Base-by-base conservation (phyloP, 441 rosid genomes). In the Gossypium davidsonii region DNA sequence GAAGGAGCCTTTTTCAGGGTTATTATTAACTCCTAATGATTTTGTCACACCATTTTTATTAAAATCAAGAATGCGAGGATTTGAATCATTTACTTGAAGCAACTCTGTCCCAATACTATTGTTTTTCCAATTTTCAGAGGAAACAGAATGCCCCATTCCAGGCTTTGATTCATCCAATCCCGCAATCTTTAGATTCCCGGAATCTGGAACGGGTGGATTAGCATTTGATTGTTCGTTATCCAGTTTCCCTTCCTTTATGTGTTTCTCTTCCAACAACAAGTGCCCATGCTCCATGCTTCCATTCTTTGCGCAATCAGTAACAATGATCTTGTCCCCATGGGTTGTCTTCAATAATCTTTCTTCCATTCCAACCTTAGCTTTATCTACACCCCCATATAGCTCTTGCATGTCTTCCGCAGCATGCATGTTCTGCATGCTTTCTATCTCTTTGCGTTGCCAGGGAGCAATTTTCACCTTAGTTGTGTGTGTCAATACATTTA, bases 401-500 rank as follows among this genome's bases (percentile, higher is more conserved):
- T 65, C 62, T 48, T 34, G 48, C 63, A 71, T 72, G 42, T 77
- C 83, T 66, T 60, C 70, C 20, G 75, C 74, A 59, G 74, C 78
- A 61, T 61, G 60, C 61, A 71, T 56, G 26, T 72, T 77, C 75
- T 75, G 73, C 18, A 75, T 49, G 15, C 21, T 66, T 59, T 75
- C 58, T 69, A 82, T 75, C 49, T 25, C 78, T 73, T 73, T 51
- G 23, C 51, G 61, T 63, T 76, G 81, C 76, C 74, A 70, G 12
- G 64, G 53, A 28, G 76, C 56, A 71, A 77, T 80, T 20, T 74
- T 77, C 74, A 80, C 85, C 69, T 80, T 74, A 42, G 75, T 73
- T 6, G 79, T 79, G 66, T 83, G 86, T 42, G 84, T 83, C 76
- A 83, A 73, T 37, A 78, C 82, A 72, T 84, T 82, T 56, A 82